Evolutionary conservation across 2,329 filamentous ascomycete species (phyloP), one percentile per base, ranked within the genome.

Genomic region (Fragosphaeria purpurea): DNA sequence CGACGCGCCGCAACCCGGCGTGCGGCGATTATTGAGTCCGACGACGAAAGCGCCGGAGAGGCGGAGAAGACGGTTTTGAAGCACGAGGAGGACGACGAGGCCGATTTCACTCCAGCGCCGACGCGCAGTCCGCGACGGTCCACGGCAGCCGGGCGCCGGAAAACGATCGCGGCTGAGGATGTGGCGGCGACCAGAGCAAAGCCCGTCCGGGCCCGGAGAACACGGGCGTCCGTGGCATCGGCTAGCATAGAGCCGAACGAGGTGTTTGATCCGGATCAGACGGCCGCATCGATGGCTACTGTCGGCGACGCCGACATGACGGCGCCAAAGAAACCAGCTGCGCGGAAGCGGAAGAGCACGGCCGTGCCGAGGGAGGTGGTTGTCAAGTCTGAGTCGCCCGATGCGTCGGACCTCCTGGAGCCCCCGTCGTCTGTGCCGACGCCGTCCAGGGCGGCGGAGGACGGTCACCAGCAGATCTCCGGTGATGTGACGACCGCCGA

Each of bases 51-150:
- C 59, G 72, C 76, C 55, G 73, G 79, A 59, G 43, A 59, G 78
- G 47, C 70, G 63, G 41, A 51, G 43, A 64, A 58, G 43, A 51
- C 46, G 1, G 65, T 62, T 53, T 22, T 22, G 22, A 22, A 22
- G 22, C 71, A 80, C 37, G 73, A 79, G 12, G 76, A 84, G 33
- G 79, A 85, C 4, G 74, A 70, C 46, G 85, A 86, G 56, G 85
- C 90, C 46, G 87, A 95, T 46, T 93, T 89, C 61, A 85, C 85
- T 43, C 88, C 88, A 3, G 85, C 84, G 45, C 77, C 84, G 1
- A 72, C 77, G 53, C 73, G 70, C 44, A 78, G 73, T 53, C 70
- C 61, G 7, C 65, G 67, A 47, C 67, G 64, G 48, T 62, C 68
- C 7, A 55, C 64, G 6, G 53, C 58, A 5, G 57, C 56, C 32